Evolutionary conservation across 495 filamentous ascomycete genomes (phyloP), one percentile per base, ranked within the genome.

Genomic region (Penicillium coffeae): DNA sequence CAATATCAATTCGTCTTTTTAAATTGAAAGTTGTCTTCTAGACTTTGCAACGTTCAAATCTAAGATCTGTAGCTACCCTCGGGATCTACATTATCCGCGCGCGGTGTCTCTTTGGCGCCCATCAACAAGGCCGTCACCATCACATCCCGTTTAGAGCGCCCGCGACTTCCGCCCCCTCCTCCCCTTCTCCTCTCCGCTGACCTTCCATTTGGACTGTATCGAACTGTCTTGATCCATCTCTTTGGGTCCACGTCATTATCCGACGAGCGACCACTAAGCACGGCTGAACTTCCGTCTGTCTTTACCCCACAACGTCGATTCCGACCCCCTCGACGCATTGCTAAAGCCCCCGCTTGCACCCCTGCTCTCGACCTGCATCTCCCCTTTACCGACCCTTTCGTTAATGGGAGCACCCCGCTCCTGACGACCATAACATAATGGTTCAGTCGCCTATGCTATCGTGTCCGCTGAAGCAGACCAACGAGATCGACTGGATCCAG

Each of bases 401-500:
- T 66, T 53, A 48, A 68, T 72, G 67, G 72, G 72, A 70, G 68
- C 72, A 60, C 53, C 51, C 54, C 45, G 68, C 68, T 71, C 72
- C 67, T 64, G 48, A 52, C 52, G 42, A 52, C 44, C 48, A 51
- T 38, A 37, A 37, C 68, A 80, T 64, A 65, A 87, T 87, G 83
- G 76, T 79, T 68, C 84, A 90, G 72, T 80, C 89, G 62, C 89
- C 90, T 38, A 96, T 96, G 90, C 83, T 96, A 47, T 90, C 87
- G 54, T 83, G 82, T 77, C 90, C 90, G 63, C 75, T 95, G 62
- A 96, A 98, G 86, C 91, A 93, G 66, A 98, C 93, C 52, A 96
- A 92, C 76, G 93, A 98, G 76, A 95, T 97, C 63, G 93, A 98
- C 79, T 98, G 94, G 94, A 80, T 96, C 52, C 77, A 80, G 21